Evolutionary conservation across 305 asterid species (phyloP).

Genomic region (Petunia hybrid): DNA sequence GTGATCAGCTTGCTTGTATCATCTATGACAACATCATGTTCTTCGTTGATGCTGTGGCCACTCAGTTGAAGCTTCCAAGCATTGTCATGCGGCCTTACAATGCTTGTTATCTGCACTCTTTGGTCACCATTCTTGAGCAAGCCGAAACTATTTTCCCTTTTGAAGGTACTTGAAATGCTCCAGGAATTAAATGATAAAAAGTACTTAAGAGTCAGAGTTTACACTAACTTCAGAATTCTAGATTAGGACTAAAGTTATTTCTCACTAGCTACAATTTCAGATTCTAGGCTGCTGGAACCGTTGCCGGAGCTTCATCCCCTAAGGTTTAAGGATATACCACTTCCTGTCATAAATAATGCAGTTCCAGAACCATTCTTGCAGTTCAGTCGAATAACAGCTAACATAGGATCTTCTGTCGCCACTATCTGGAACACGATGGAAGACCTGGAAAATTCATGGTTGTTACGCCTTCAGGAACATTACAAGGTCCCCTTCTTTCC

Average conservation of each 20-base stretch:
- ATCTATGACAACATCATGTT: constrained; percentile 37
- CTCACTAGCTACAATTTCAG: constrained; percentile 13
- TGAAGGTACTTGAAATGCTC: not conserved
- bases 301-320: constrained; percentile 33
- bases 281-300: constrained; percentile 20
- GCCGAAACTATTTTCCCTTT: constrained; percentile 14
- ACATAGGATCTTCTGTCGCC: constrained; percentile 33
- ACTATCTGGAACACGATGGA: constrained; percentile 31
- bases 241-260: not conserved
- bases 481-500: constrained; percentile 28
- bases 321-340: constrained; percentile 30
- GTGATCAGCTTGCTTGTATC: constrained; percentile 27
- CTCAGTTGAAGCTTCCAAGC: constrained; percentile 1
- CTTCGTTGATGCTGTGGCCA: constrained; percentile 29
- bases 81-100: constrained; percentile 32
- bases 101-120: constrained; percentile 4
- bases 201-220: too few relatives aligned
- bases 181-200: too few relatives aligned
- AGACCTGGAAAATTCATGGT: constrained; percentile 11
- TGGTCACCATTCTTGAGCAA: not conserved
- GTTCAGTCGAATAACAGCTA: not conserved
- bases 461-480: not conserved
- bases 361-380: not conserved
- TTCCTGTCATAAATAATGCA: not conserved
- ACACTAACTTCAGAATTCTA: too few relatives aligned